Evolutionary conservation across 805 yeast genomes (phyloP).

Genomic region (Candida palmyrensis): DNA sequence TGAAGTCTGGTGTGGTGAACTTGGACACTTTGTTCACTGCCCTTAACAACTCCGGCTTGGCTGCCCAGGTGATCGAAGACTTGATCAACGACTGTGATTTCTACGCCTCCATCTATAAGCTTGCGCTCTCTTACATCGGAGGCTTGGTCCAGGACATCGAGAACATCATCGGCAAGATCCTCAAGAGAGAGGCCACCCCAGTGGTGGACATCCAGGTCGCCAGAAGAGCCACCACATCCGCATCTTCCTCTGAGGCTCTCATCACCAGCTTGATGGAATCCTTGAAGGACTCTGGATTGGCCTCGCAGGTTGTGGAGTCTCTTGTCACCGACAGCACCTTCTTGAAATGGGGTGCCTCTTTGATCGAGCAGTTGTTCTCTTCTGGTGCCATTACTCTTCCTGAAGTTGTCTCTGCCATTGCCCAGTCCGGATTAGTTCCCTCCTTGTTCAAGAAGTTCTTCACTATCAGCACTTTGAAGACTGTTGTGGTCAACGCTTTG

Average conservation of each 20-base stretch:
- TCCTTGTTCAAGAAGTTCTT: slow-evolving; percentile 34
- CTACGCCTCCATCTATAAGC: slow-evolving; percentile 33
- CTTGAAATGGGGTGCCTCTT: slow-evolving; percentile 34
- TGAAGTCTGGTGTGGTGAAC: slow-evolving; percentile 28
- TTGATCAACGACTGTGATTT: slow-evolving; percentile 33
- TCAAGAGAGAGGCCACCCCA: slow-evolving; percentile 10
- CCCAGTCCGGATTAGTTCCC: slow-evolving; percentile 34
- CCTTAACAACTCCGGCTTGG: slow-evolving; percentile 39
- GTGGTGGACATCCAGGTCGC: slow-evolving; percentile 1
- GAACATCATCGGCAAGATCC: slow-evolving; percentile 12
- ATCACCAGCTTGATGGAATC: slow-evolving; percentile 37
- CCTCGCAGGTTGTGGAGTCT: slow-evolving; percentile 29
- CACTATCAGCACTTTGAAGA: slow-evolving; percentile 30
- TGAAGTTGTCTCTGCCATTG: slow-evolving; percentile 23
- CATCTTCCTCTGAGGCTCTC: slow-evolving; percentile 9
- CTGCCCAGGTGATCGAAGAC: slow-evolving; percentile 28
- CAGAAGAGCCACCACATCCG: slow-evolving; percentile 1
- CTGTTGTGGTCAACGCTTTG: slow-evolving; percentile 37
- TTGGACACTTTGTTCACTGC: slow-evolving; percentile 33
- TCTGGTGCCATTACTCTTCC: slow-evolving; percentile 22
- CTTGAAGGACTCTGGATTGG: slow-evolving; percentile 39
- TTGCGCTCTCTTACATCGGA: slow-evolving; percentile 26
- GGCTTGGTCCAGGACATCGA: slow-evolving; percentile 25
- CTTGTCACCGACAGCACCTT: slow-evolving; percentile 34
- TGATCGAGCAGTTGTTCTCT: slow-evolving; percentile 26